Evolutionary conservation across 2,329 filamentous ascomycete species (phyloP), one percentile per base, ranked within the genome.

Genomic region (Cladosporium colombiae): DNA sequence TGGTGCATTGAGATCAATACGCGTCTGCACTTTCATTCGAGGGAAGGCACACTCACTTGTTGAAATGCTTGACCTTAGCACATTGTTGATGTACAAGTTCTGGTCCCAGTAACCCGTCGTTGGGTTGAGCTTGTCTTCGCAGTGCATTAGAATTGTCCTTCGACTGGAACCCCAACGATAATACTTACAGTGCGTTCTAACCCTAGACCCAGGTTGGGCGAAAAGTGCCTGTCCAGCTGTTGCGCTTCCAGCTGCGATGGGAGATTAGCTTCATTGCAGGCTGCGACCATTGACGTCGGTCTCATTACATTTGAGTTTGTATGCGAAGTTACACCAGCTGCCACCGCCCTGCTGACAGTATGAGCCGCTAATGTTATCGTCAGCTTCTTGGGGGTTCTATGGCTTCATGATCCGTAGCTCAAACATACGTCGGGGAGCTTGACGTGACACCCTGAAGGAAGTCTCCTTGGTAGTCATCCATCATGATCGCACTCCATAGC

Each of bases 401-500:
- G 10, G 3, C 3, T 46, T 6, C 7, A 11, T 13, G 10, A 8
- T 21, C 3, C 23, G 10, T 21, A 46, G 10, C 3, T 23, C 40
- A 6, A n/a, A 59, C 56, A 8, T 59, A 59, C 56, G 37, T 3
- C n/a, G 56, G 37, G 4, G 56, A 59, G 35, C 56, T 59, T 18
- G 23, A 29, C 11, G 56, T 59, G 16, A 59, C 56, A 18, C 56
- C 56, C 56, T 59, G 56, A 3, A 59, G 37, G 11, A 59, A 59
- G 37, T 59, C 56, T 16, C 56, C 56, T 10, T 21, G 46, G 35
- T 59, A 46, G 23, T 59, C 37, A 7, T 46, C 37, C 56, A 59
- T 59, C 56, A 46, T 46, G 56, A 59, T 59, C 13, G 56, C 56
- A 10, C 35, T 44, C 56, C 56, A 59, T 37, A 59, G 40, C 8